phyloP scores from a whole-genome alignment of 2,329 filamentous ascomycete species.

The Cercospora citrullina region DNA sequence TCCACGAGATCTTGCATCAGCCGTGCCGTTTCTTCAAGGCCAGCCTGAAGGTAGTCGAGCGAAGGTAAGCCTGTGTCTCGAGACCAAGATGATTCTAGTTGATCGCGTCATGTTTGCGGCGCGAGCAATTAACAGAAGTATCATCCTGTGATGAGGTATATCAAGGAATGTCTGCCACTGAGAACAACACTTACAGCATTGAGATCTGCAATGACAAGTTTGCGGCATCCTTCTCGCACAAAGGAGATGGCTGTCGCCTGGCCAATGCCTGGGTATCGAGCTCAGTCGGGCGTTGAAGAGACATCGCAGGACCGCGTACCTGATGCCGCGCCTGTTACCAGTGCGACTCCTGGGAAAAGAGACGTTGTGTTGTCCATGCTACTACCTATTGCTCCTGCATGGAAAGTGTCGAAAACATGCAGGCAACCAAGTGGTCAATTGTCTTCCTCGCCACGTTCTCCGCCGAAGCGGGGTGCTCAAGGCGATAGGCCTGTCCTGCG shows the following conservation, averaged over 20 bases:
- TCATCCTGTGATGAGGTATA: background rate
- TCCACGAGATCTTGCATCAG: slow-evolving; percentile 34
- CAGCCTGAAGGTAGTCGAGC: slow-evolving; percentile 17
- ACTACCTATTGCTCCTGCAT: background rate
- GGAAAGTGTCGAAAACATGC: background rate
- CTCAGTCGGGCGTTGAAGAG: slow-evolving; percentile 8
- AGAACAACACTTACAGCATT: slow-evolving; percentile 25
- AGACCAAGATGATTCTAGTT: background rate
- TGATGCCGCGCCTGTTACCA: slow-evolving; percentile 39
- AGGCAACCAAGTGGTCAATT: background rate
- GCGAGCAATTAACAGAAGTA: background rate
- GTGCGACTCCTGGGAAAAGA: slow-evolving; percentile 38
- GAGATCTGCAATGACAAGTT: slow-evolving; percentile 47
- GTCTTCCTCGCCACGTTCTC: background rate
- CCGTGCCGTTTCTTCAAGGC: slow-evolving; percentile 39
- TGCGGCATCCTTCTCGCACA: slow-evolving; percentile 47
- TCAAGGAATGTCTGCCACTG: background rate
- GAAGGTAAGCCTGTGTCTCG: background rate
- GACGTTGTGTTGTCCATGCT: slow-evolving; percentile 19
- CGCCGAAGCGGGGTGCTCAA: slow-evolving; percentile 10
- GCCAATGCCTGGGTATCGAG: slow-evolving; percentile 43
- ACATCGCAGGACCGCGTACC: slow-evolving; percentile 24
- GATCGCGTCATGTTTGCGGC: background rate
- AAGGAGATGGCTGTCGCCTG: slow-evolving; percentile 48
- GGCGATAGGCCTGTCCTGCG: slow-evolving; percentile 3